These are phyloP conservation scores for Zea luxurians DNA, from an alignment of 176 grass and related monocot species.

Conservation along the genomic window DNA sequence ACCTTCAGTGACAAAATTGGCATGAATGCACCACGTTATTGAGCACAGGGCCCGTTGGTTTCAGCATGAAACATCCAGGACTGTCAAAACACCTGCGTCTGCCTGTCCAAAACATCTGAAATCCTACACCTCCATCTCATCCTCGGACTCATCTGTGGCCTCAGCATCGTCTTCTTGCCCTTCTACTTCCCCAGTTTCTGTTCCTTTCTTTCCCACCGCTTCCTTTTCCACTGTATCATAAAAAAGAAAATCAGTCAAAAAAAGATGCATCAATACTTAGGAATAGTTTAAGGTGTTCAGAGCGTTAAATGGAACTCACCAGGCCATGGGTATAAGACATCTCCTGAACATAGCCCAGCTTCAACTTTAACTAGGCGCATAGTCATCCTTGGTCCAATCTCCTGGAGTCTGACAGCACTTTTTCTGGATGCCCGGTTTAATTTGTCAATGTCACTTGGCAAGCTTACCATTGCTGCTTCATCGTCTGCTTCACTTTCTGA, in stretches of 20 bases:
- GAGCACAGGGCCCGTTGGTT: neutral
- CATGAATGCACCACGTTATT: slow-evolving; percentile 13
- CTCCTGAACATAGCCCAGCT: slow-evolving; percentile 77
- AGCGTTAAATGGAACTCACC: slow-evolving; percentile 42
- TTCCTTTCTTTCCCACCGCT: neutral
- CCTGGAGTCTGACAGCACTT: slow-evolving; percentile 85
- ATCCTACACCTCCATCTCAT: slow-evolving; percentile 18
- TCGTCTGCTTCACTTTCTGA: slow-evolving; percentile 95
- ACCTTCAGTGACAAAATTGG: slow-evolving; percentile 16
- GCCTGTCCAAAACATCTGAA: neutral
- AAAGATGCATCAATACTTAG: neutral
- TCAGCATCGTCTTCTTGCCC: slow-evolving; percentile 11
- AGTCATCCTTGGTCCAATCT: slow-evolving; percentile 79
- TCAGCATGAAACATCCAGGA: neutral
- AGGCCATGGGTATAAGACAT: slow-evolving; percentile 64
- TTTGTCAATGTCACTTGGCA: slow-evolving; percentile 70
- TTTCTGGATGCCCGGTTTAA: slow-evolving; percentile 73
- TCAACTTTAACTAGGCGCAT: slow-evolving; percentile 84
- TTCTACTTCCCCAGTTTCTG: slow-evolving; percentile 23
- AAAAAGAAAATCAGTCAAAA: slow-evolving; percentile 3
- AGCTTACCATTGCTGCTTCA: slow-evolving; percentile 73
- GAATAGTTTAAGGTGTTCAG: neutral
- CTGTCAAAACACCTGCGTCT: neutral
- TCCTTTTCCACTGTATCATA: slow-evolving; percentile 29
- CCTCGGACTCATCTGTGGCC: neutral